Base-by-base conservation (phyloP, 2,329 filamentous ascomycete species). In the Aspergillus quadrilineatus region DNA sequence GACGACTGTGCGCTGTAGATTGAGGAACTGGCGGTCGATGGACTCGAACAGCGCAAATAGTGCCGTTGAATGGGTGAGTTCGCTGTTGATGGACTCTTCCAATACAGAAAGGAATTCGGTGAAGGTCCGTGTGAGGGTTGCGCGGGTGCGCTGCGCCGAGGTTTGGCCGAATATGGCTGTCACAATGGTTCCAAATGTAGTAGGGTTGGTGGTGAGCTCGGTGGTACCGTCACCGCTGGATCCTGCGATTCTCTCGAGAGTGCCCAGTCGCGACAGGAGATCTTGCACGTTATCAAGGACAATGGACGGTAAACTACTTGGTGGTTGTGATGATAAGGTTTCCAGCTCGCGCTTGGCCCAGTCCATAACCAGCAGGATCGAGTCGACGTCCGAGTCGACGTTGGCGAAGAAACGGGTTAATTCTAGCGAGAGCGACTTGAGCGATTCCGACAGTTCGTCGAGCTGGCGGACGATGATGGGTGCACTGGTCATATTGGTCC, bases 311-410 rank as follows among this genome's bases (percentile, higher is more conserved):
- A 95, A 76, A 2, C 85, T 82, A 43, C 82, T 84, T 1, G 83
- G 81, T 6, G 86, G 84, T 17, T 82, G 77, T 22, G 80, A 79
- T 59, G 85, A 83, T 55, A 94, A 78, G 45, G 86, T 86, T 58
- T 86, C 81, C 12, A 97, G 84, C 72, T 97, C 92, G 62, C 92
- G 86, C 68, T 89, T 89, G 12, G 91, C 90, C 93, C 93, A 97
- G 70, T 96, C 91, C 92, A 97, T 97, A 50, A 95, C 91, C 59
- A 94, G 88, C 36, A 97, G 82, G 63, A 97, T 96, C 58, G 89
- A 88, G 70, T 97, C 93, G 65, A 97, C 89, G 68, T 97, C 93
- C 28, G 91, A 90, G 66, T 97, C 91, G 10, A 97, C 91, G 63
- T 92, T 90, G 50, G 92, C 89, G 72, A 97, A 96, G 78, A 97